phyloP scores from a whole-genome alignment of 352 stramenopile genomes.

The Lagenidium giganteum region DNA sequence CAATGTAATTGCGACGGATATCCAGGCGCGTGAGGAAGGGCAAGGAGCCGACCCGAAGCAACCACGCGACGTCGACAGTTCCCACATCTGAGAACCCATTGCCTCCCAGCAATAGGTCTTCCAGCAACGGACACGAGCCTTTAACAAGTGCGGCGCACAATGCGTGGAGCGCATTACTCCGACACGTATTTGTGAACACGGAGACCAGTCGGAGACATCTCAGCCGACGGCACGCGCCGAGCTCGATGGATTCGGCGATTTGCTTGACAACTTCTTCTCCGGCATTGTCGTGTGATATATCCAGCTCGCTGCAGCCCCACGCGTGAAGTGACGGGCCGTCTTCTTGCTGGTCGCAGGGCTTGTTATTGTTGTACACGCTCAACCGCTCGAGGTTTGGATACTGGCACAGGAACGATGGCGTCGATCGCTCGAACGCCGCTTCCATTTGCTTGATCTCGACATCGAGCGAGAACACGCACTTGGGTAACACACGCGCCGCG shows the following conservation, averaged over 20 bases:
- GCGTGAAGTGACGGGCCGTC: conserved; percentile 50
- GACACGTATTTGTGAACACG: conserved; percentile 77
- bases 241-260: conserved; percentile 60
- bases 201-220: conserved; percentile 58
- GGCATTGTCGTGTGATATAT: conserved; percentile 72
- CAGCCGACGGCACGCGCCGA: conserved; percentile 52
- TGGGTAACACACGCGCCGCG: conserved; percentile 42
- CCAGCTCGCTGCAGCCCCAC: conserved; percentile 72
- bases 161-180: conserved; percentile 60
- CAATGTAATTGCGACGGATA: conserved; percentile 79
- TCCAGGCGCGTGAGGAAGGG: conserved; percentile 67
- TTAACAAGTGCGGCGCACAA: conserved; percentile 64
- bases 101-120: conserved; percentile 64
- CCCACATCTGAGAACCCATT: conserved; percentile 76
- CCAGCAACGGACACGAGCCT: conserved; percentile 49
- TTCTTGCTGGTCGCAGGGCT: conserved; percentile 52
- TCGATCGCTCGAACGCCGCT: conserved; percentile 28
- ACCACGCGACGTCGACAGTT: conserved; percentile 64
- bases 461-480: conserved; percentile 51
- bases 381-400: conserved; percentile 56
- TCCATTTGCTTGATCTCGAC: conserved; percentile 49
- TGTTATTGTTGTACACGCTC: conserved; percentile 52
- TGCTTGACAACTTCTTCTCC: conserved; percentile 63
- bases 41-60: conserved; percentile 57
- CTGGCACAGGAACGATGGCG: conserved; percentile 36